Base-by-base conservation (phyloP, 345 rosid genomes). In the Orychophragmus violaceus region DNA sequence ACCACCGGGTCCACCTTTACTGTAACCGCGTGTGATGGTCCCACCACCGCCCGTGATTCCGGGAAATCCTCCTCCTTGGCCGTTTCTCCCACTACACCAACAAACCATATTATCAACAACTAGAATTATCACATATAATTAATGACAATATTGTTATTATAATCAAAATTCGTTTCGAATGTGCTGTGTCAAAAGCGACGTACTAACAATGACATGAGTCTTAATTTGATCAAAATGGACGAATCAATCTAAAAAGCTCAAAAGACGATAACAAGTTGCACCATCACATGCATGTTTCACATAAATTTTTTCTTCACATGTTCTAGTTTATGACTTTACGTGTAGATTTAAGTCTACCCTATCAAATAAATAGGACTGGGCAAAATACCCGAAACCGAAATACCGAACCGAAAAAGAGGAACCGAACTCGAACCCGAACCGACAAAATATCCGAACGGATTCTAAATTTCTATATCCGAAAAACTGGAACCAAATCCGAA, bases 1-100 rank as follows among this genome's bases (percentile, higher is more conserved):
- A 13, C 75, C 63, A 42, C 70, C 79, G 37, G 82, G 52, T 80
- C 83, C 89, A 37, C 61, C 45, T 8, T 74, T 77, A 27, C 45
- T 59, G 68, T 81, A 81, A 54, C 87, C 91, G 0, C 87, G 86
- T 68, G 77, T 59, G 13, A 85, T 60, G 62, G 49, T 36, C 76
- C 82, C 70, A 70, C 63, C 84, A 9, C 77, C 72, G 54, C 36
- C 68, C 16, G 67, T 59, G 5, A 66, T 66, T 68, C 77, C 78
- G 12, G 69, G 18, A 13, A 68, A 45, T 5, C 51, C 42, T 62
- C 65, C 78, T 54, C 78, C 74, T 55, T 45, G 78, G 53, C 69
- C 74, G 60, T 74, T 62, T 75, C 65, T 85, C 78, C 82, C 94
- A 71, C 79, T 70, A 42, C 46, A 71, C 37, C 33, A 62, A 39